These are phyloP conservation scores for Coemansia sp. DNA, from an alignment of 192 early-diverging fungal species.

Conservation along the genomic window DNA sequence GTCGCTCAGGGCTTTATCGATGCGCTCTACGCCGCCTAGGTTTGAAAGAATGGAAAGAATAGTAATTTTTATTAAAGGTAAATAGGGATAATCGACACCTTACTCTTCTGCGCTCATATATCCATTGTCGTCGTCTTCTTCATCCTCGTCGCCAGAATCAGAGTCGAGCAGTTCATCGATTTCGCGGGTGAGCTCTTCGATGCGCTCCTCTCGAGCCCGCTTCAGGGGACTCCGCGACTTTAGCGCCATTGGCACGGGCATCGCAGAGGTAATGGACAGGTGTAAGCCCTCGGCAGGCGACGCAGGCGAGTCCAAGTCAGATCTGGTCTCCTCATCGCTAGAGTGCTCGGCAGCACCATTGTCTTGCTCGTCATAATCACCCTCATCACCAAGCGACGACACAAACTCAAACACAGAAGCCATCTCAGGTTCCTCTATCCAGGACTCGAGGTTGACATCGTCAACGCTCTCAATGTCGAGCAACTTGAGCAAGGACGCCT, in stretches of 20 bases:
- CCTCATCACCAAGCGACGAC: slow-evolving; percentile 21
- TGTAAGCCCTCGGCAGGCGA: not conserved
- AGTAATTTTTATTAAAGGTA: slow-evolving; percentile 1
- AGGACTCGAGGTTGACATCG: slow-evolving; percentile 41
- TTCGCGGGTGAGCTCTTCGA: slow-evolving; percentile 53
- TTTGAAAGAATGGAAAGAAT: not conserved
- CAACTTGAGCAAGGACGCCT: slow-evolving; percentile 59
- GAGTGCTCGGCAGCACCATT: not conserved
- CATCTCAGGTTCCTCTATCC: slow-evolving; percentile 58
- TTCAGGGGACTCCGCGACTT: slow-evolving; percentile 39
- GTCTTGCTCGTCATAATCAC: slow-evolving; percentile 12
- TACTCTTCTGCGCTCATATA: slow-evolving; percentile 29
- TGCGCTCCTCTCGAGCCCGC: slow-evolving; percentile 30
- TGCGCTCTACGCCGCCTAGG: slow-evolving; percentile 71
- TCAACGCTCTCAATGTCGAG: slow-evolving; percentile 54
- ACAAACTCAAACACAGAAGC: slow-evolving; percentile 52
- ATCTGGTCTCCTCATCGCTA: slow-evolving; percentile 1
- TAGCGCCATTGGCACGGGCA: slow-evolving; percentile 22
- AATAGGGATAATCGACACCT: not conserved
- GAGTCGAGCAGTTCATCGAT: slow-evolving; percentile 51
- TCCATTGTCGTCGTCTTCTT: slow-evolving; percentile 12
- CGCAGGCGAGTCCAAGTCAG: slow-evolving; percentile 27
- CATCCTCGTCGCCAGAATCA: slow-evolving; percentile 17
- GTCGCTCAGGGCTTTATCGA: slow-evolving; percentile 89
- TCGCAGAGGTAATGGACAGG: slow-evolving; percentile 18